Conservation (phyloP, 2,329 filamentous ascomycete genomes). For the Aureobasidium pullulans region DNA sequence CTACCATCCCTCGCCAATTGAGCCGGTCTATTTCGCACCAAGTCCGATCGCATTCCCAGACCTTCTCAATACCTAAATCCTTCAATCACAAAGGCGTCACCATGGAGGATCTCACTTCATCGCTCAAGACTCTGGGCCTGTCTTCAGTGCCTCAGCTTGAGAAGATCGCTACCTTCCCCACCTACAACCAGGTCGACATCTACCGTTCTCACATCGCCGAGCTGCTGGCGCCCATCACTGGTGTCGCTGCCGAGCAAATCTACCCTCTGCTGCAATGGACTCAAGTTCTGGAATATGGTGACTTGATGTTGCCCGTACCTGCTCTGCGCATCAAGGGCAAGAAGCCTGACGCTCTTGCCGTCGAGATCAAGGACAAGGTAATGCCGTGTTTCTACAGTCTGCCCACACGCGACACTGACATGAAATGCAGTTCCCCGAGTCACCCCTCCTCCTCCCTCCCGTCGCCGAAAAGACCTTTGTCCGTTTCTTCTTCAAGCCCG, state of each 20-base stretch:
- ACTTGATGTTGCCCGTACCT: constrained; percentile 69
- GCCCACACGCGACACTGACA: not conserved
- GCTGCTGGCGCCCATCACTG: constrained; percentile 60
- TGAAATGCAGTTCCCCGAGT: constrained; percentile 60
- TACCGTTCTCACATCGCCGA: constrained; percentile 71
- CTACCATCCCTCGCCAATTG: not conserved
- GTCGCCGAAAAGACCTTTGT: constrained; percentile 61
- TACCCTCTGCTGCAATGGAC: constrained; percentile 75
- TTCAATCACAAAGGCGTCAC: not conserved
- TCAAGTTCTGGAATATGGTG: constrained; percentile 70
- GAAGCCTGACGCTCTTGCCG: constrained; percentile 50
- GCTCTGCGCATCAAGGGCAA: constrained; percentile 67
- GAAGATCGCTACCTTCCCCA: constrained; percentile 46
- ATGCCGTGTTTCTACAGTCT: not conserved
- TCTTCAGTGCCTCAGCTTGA: constrained; percentile 32
- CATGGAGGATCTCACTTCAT: constrained; percentile 30
- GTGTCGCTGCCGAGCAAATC: constrained; percentile 62
- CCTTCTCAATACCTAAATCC: not conserved
- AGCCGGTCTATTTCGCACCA: not conserved
- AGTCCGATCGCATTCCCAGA: not conserved
- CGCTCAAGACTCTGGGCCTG: constrained; percentile 31
- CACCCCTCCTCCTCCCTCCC: constrained; percentile 65
- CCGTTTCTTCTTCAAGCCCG: constrained; percentile 72
- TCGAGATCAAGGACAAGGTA: constrained; percentile 46
- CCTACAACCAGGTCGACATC: constrained; percentile 68